A percentile compares a stretch with the other conserved stretches of the same genome.
These are phyloP conservation scores for Chrysoporthe austroafricana DNA, from an alignment of 2,329 filamentous ascomycete genomes.

Conservation along the genomic window DNA sequence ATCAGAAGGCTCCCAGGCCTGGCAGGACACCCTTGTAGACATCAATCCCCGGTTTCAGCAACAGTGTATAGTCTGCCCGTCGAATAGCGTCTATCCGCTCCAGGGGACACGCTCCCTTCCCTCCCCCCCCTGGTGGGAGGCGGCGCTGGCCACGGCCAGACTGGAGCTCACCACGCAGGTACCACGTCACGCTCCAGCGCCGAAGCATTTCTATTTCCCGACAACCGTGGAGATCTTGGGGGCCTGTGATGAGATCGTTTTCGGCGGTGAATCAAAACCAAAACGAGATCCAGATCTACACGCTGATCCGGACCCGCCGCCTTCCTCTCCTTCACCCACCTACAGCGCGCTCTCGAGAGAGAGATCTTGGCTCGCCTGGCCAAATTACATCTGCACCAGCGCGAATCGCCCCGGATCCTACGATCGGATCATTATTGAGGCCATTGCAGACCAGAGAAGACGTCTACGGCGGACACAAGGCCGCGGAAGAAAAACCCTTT, in stretches of 20 bases:
- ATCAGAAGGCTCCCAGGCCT: constrained; percentile 2
- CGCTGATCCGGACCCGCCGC: constrained; percentile 23
- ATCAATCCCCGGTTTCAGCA: constrained; percentile 13
- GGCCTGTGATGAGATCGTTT: constrained; percentile 13
- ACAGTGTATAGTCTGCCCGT: not conserved
- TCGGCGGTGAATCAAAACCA: constrained; percentile 18
- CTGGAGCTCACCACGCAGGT: constrained; percentile 3
- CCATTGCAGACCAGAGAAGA: not conserved
- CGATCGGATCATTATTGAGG: not conserved
- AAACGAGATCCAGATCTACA: constrained; percentile 24
- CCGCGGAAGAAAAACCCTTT: not conserved
- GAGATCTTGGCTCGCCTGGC: constrained; percentile 20
- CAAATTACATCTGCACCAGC: constrained; percentile 14
- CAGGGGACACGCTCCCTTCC: not conserved
- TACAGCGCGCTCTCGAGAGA: constrained; percentile 13
- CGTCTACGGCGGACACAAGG: not conserved
- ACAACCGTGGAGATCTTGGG: constrained; percentile 16
- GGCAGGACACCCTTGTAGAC: not conserved
- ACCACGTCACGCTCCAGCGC: constrained; percentile 23
- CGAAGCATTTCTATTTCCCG: constrained; percentile 14
- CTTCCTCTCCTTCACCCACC: not conserved
- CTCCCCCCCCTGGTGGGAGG: constrained; percentile 1
- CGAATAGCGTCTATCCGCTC: not conserved
- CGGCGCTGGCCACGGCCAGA: constrained; percentile 14
- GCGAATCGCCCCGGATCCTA: constrained; percentile 12